These are phyloP conservation scores for Globisporangium iwayamae DNA, from an alignment of 352 stramenopile genomes.

Conservation along the genomic window DNA sequence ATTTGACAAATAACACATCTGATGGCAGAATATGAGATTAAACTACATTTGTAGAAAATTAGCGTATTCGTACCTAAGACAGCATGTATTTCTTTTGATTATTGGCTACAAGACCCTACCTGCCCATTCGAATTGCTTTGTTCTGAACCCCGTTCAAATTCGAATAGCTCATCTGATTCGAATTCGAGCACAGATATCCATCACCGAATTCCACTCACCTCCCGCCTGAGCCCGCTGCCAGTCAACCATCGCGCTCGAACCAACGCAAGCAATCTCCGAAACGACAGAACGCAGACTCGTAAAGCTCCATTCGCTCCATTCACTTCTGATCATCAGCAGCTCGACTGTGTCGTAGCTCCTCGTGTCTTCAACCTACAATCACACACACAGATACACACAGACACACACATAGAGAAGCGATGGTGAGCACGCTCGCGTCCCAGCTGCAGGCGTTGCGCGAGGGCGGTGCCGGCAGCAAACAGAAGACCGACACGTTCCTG, in stretches of 20 bases:
- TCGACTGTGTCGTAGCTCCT: neutral
- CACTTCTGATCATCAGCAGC: neutral
- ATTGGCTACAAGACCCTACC: too few species aligned
- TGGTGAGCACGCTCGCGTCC: constrained; percentile 64
- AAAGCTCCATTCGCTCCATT: constrained; percentile 15
- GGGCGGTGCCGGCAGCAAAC: constrained; percentile 71
- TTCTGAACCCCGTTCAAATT: neutral
- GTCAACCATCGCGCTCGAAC: constrained; percentile 3
- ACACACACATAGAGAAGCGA: constrained; percentile 12
- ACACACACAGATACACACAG: neutral
- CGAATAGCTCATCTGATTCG: too few species aligned
- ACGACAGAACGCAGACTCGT: constrained; percentile 13
- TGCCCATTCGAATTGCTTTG: too few species aligned
- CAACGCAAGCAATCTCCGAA: constrained; percentile 3
- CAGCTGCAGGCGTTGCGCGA: constrained; percentile 84
- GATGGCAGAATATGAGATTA: too few species aligned
- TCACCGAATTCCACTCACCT: neutral
- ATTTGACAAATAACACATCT: too few species aligned
- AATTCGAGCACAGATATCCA: neutral
- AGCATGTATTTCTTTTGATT: too few species aligned
- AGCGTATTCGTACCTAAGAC: too few species aligned
- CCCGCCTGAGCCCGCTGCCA: constrained; percentile 4
- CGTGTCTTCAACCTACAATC: neutral
- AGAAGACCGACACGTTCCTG: constrained; percentile 80
- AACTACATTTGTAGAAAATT: too few species aligned